These are phyloP conservation scores for Aspergillus sp. DNA, from an alignment of 2,329 filamentous ascomycete species.

Conservation along the genomic window DNA sequence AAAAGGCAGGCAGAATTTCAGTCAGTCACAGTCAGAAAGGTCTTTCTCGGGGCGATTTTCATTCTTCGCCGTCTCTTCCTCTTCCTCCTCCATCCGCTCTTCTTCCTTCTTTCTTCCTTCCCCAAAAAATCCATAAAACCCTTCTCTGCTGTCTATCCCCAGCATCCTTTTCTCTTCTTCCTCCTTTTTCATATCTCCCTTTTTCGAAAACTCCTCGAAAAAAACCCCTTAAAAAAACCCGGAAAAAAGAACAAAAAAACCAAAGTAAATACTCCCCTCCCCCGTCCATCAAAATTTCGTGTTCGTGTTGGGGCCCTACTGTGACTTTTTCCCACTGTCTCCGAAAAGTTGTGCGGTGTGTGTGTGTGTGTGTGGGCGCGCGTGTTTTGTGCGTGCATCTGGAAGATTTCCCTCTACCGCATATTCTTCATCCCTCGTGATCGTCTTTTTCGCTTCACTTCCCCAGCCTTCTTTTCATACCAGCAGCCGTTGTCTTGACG, in stretches of 20 bases:
- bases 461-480: slow-evolving; percentile 12
- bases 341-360: slow-evolving; percentile 36
- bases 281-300: neutral
- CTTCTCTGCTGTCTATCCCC: slow-evolving; percentile 29
- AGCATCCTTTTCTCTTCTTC: slow-evolving; percentile 27
- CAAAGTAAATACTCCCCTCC: slow-evolving; percentile 31
- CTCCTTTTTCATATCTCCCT: slow-evolving; percentile 29
- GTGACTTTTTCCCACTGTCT: slow-evolving; percentile 17
- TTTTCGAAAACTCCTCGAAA: slow-evolving; percentile 38
- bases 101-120: slow-evolving; percentile 26
- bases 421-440: slow-evolving; percentile 18
- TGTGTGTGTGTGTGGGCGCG: slow-evolving; percentile 27
- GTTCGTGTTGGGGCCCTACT: neutral
- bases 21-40: slow-evolving; percentile 1
- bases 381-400: slow-evolving; percentile 29
- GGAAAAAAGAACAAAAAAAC: slow-evolving; percentile 42
- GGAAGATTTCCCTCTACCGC: slow-evolving; percentile 12
- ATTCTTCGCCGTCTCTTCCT: slow-evolving; percentile 29
- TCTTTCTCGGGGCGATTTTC: slow-evolving; percentile 21
- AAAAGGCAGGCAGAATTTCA: slow-evolving; percentile 14
- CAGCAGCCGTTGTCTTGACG: neutral
- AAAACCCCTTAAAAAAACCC: slow-evolving; percentile 39
- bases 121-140: slow-evolving; percentile 21
- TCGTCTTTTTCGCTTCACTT: slow-evolving; percentile 15
- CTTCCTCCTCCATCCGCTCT: slow-evolving; percentile 27